A percentile compares a stretch with the other conserved stretches of the same genome.
Conservation (phyloP, 2,329 filamentous ascomycete genomes). For the Xylaria sp. region DNA sequence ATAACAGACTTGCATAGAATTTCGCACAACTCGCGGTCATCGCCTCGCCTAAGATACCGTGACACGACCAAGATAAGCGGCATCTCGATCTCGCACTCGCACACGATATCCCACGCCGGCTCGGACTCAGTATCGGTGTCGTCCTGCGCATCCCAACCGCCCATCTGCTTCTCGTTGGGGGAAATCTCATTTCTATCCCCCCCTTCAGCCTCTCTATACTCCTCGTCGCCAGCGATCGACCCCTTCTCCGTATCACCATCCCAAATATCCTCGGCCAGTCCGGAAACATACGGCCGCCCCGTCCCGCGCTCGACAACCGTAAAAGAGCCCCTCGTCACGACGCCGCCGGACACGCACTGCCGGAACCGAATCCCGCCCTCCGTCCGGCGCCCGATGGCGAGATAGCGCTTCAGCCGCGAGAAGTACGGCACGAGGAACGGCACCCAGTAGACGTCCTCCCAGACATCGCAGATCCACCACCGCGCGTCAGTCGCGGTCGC, state of each 20-base stretch:
- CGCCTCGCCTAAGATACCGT: constrained; percentile 18
- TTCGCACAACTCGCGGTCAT: constrained; percentile 30
- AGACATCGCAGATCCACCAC: constrained; percentile 34
- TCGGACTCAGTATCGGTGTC: constrained; percentile 26
- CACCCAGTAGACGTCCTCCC: constrained; percentile 36
- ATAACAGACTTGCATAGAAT: constrained; percentile 24
- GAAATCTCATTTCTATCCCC: too few species aligned
- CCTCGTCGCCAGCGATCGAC: constrained; percentile 9
- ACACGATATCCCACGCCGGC: constrained; percentile 30
- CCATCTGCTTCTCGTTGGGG: not conserved
- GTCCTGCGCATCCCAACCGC: constrained; percentile 20
- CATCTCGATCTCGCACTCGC: constrained; percentile 33
- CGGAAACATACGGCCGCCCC: constrained; percentile 1
- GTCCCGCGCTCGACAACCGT: constrained; percentile 26
- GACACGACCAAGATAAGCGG: constrained; percentile 25
- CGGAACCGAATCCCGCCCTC: constrained; percentile 34
- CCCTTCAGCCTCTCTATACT: not conserved
- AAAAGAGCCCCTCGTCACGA: constrained; percentile 28
- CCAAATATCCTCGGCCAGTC: constrained; percentile 11
- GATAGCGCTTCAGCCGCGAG: constrained; percentile 37
- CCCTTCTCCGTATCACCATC: constrained; percentile 30
- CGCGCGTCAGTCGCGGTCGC: not conserved
- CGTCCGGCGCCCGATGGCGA: constrained; percentile 32
- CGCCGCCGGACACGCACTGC: constrained; percentile 20
- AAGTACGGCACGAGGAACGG: constrained; percentile 34